Evolutionary conservation across 2,329 filamentous ascomycete species (phyloP).

Genomic region (Leptoxyphium fumago): DNA sequence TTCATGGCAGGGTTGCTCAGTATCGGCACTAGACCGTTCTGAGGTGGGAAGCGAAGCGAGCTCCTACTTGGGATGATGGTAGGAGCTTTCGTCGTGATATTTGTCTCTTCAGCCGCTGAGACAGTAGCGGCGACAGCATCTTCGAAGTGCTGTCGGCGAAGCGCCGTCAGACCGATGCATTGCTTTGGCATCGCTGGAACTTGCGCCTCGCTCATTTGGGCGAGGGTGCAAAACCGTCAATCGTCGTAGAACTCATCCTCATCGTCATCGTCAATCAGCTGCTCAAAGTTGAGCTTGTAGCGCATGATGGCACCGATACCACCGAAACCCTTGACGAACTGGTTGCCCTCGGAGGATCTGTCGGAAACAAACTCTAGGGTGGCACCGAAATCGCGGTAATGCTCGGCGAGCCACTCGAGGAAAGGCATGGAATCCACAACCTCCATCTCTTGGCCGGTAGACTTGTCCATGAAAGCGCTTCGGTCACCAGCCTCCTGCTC

Average conservation of each 20-base stretch:
- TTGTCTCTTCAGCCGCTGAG: conserved; percentile 11
- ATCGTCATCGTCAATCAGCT: conserved; percentile 80
- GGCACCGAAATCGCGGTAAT: conserved; percentile 96
- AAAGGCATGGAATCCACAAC: conserved; percentile 75
- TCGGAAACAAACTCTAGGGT: conserved; percentile 95
- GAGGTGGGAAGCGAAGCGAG: background rate
- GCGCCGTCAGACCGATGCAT: conserved; percentile 40
- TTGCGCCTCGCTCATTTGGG: conserved; percentile 60
- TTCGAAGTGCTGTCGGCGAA: conserved; percentile 26
- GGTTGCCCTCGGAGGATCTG: conserved; percentile 93
- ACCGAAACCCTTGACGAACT: conserved; percentile 99
- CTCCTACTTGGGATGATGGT: background rate
- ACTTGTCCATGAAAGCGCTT: conserved; percentile 83
- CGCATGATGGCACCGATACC: conserved; percentile 93
- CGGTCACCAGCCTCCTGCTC: conserved; percentile 58
- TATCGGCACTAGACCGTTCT: background rate
- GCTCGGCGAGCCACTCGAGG: conserved; percentile 98
- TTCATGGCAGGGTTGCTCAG: background rate
- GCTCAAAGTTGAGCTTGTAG: conserved; percentile 99
- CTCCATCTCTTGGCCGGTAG: conserved; percentile 96
- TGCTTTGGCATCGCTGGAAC: conserved; percentile 41
- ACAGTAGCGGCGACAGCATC: conserved; percentile 16
- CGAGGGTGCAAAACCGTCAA: conserved; percentile 63
- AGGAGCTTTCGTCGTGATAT: background rate
- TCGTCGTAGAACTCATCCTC: conserved; percentile 75